Evolutionary conservation across 2,329 filamentous ascomycete genomes (phyloP).

Genomic region (Proliferodiscus dingleyae): DNA sequence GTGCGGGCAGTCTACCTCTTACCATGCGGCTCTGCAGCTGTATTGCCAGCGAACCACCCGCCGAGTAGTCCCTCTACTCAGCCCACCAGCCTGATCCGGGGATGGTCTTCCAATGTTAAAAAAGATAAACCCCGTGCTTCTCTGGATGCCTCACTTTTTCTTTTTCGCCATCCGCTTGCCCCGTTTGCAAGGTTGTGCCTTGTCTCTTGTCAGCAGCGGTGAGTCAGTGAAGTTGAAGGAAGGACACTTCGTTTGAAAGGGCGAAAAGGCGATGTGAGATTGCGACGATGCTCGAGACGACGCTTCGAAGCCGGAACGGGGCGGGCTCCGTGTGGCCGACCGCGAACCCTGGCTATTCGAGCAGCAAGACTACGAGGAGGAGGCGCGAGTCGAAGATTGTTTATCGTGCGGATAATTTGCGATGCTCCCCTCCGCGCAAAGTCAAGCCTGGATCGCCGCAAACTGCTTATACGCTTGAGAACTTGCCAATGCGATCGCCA

Average conservation of each 20-base stretch:
- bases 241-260: background rate
- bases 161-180: background rate
- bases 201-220: background rate
- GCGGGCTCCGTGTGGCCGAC: too few relatives aligned
- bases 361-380: constrained; percentile 6
- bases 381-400: constrained; percentile 20
- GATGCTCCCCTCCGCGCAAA: constrained; percentile 4
- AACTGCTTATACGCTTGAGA: background rate
- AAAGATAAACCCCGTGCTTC: background rate
- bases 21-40: background rate
- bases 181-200: background rate
- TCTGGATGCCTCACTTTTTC: background rate
- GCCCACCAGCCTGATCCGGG: too few relatives aligned
- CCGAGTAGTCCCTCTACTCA: background rate
- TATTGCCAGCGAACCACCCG: constrained; percentile 1
- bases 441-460: background rate
- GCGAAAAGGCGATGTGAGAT: background rate
- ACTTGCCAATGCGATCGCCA: background rate
- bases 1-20: too few relatives aligned
- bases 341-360: too few relatives aligned
- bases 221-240: background rate
- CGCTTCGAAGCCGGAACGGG: too few relatives aligned
- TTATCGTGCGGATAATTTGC: constrained; percentile 8
- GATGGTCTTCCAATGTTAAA: too few relatives aligned
- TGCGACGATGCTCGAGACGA: constrained; percentile 1